phyloP scores from a whole-genome alignment of 495 filamentous ascomycete genomes.

The Hyphodiscus hymeniophilus region DNA sequence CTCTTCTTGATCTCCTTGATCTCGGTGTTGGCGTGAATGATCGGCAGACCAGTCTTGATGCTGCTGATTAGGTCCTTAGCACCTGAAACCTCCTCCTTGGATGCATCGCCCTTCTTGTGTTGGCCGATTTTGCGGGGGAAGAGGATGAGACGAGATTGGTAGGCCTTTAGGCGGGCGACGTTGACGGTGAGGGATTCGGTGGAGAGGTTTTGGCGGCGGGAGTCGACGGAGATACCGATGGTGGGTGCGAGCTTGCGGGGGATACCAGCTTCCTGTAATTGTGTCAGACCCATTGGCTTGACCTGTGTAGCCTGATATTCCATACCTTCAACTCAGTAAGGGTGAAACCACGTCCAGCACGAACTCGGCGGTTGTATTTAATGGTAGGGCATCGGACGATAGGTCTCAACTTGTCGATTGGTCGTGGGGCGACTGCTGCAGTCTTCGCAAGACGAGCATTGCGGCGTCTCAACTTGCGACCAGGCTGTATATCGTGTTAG shows the following conservation, averaged over 20 bases:
- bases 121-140: slow-evolving; percentile 94
- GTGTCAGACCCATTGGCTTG: slow-evolving; percentile 11
- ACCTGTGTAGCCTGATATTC: slow-evolving; percentile 1
- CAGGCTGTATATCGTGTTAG: slow-evolving; percentile 58
- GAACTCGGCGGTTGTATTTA: slow-evolving; percentile 98
- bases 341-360: slow-evolving; percentile 94
- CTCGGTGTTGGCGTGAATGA: slow-evolving; percentile 54
- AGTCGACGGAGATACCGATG: slow-evolving; percentile 94
- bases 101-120: slow-evolving; percentile 82
- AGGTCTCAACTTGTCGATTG: slow-evolving; percentile 93
- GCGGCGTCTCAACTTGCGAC: slow-evolving; percentile 85
- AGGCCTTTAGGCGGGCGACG: slow-evolving; percentile 92
- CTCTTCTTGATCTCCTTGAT: slow-evolving; percentile 75
- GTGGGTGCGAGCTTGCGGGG: slow-evolving; percentile 88
- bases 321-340: slow-evolving; percentile 94
- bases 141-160: slow-evolving; percentile 88
- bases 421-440: slow-evolving; percentile 86
- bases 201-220: slow-evolving; percentile 92
- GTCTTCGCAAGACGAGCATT: slow-evolving; percentile 87
- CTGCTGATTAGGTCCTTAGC: slow-evolving; percentile 57
- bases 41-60: slow-evolving; percentile 54
- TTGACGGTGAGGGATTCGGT: slow-evolving; percentile 88
- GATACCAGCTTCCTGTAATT: slow-evolving; percentile 82
- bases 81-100: slow-evolving; percentile 73
- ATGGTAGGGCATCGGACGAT: slow-evolving; percentile 74